These are phyloP conservation scores for Trebouxia gelatinosa DNA, from an alignment of 163 green algal species.

Conservation along the genomic window DNA sequence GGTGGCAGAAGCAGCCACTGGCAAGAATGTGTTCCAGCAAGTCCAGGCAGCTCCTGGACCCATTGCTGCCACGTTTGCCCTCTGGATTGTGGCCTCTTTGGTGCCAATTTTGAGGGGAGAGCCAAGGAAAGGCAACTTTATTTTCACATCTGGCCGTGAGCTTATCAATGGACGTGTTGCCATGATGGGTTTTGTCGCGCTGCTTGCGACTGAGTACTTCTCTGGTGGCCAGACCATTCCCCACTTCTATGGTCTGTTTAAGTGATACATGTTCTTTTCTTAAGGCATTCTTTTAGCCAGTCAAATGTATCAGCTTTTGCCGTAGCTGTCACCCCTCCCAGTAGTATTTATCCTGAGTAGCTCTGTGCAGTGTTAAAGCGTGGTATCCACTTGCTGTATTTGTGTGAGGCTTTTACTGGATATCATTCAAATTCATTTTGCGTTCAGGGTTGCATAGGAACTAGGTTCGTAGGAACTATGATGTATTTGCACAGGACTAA, in stretches of 20 bases:
- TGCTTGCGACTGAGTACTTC: constrained; percentile 21
- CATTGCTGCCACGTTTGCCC: constrained; percentile 25
- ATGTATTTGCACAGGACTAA: no score
- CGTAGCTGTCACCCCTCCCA: no score
- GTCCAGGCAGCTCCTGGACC: constrained; percentile 9
- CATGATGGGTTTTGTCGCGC: constrained; percentile 26
- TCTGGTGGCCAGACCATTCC: neutral
- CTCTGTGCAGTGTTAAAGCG: no score
- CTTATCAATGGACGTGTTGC: constrained; percentile 29
- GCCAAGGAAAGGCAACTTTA: constrained; percentile 26
- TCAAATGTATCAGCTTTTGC: no score
- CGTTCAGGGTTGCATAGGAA: no score
- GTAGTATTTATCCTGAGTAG: no score
- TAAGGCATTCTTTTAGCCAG: no score
- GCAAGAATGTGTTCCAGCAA: constrained; percentile 38
- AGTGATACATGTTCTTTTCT: no score
- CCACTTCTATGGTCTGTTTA: neutral
- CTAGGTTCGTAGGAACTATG: no score
- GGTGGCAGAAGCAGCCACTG: constrained; percentile 29
- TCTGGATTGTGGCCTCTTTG: constrained; percentile 32
- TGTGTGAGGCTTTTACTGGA: no score
- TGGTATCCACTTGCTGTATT: no score
- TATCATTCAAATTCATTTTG: no score
- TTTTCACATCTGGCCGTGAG: constrained; percentile 32
- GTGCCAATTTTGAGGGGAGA: constrained; percentile 35